Base-by-base conservation (phyloP, 495 filamentous ascomycete genomes). In the Barbatosphaeria neglecta region DNA sequence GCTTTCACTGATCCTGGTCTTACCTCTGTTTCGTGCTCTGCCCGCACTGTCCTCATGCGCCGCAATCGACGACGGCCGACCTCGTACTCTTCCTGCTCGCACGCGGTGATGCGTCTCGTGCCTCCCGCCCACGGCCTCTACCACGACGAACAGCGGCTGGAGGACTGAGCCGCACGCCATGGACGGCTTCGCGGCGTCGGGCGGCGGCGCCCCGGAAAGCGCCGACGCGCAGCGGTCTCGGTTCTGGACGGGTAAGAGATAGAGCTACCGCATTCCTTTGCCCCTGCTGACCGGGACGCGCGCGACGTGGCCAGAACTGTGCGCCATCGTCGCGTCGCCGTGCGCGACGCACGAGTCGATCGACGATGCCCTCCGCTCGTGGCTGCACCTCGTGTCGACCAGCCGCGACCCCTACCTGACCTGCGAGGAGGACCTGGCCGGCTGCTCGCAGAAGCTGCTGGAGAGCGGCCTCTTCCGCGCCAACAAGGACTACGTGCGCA, bases 401-500 rank as follows among this genome's bases (percentile, higher is more conserved):
- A 86, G 81, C 57, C 88, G 87, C 69, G 87, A 84, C 65, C 79
- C 86, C 50, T 89, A 87, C 64, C 76, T 94, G 50, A 69, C 75
- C n/a, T 82, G 80, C 53, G 87, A 95, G 56, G 81, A 90, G 59
- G 89, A 93, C 48, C 72, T 96, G 50, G 82, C 84, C 15, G 82
- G 71, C 47, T 97, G 89, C 67, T 84, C 84, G 49, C 87, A 87
- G 62, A 80, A 76, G 53, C 80, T 98, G 20, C 73, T 90, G 23
- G 71, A 84, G 23, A 88, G 88, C 54, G 64, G 53, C 22, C 69
- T 98, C 47, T 97, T 94, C 59, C 58, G 64, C 38, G 63, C 68
- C 8, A 80, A 97, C 58, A 73, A 76, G 45, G 83, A 89, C 41
- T 96, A 97, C 69, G 84, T 97, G 46, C 86, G 93, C 50, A 81